Evolutionary conservation across 495 filamentous ascomycete genomes (phyloP), one percentile per base, ranked within the genome.

Genomic region (Aspergillus biplanus): DNA sequence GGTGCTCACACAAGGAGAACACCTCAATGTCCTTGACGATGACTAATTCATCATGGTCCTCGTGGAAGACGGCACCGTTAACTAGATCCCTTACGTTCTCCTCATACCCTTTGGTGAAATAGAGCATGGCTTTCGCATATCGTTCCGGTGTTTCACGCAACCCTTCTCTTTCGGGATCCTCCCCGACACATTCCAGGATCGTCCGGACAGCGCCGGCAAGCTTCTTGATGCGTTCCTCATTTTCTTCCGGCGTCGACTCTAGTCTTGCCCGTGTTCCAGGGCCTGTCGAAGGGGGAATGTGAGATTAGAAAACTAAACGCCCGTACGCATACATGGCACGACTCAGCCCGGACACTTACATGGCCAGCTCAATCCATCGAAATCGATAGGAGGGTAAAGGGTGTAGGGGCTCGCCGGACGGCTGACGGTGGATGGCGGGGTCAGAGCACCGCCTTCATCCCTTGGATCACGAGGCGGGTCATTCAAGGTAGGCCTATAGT

Each of bases 91-190:
- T 82, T 50, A 99, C 86, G 73, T 97, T 97, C 82, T 99, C 90
- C 77, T 97, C 92, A 69, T 99, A 99, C 33, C 95, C 95, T 73
- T 97, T 96, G n/a, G 95, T 99, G 78, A 99, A 97, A 82, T 90
- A 96, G 21, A 99, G 83, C 92, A 99, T 93, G 6, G 95, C 95
- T 75, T 94, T 94, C 62, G 96, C 95, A 77, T 97, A 97, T 61
- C 95, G 81, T 66, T 90, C 87, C 3, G 96, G 95, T 2, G 95
- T 99, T 46, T 87, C 90, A 3, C 90, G 83, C 32, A 99, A 81
- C 7, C 95, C 95, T 71, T 97, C 93, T 44, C 95, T 85, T 69
- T 94, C 89, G 0, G 95, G 92, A 72, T 99, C 96, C 76, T 99
- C 95, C 61, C 95, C 96, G 46, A 99, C 84, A 68, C 95, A 98